A percentile compares a stretch with the other conserved stretches of the same genome.
phyloP scores from a whole-genome alignment of 164 flowering plant genomes.

The Aristolochia californica region DNA sequence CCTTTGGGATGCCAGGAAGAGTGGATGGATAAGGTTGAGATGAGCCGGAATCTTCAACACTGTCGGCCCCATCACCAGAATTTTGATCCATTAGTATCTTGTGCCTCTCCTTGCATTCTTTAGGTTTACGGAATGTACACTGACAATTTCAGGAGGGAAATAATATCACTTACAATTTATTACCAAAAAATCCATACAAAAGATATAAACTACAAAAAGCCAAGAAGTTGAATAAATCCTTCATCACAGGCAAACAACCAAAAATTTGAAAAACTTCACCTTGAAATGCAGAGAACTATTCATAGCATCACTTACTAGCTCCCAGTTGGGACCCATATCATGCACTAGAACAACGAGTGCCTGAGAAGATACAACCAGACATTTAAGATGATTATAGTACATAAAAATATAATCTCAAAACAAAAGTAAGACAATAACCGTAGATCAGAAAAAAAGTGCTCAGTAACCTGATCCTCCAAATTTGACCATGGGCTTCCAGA shows the following conservation, averaged over 20 bases:
- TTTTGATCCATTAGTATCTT: slow-evolving; percentile 67
- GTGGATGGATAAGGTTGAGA: slow-evolving; percentile 92
- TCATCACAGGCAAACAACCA: background rate
- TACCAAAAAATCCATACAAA: background rate
- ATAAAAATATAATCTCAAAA: background rate
- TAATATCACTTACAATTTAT: slow-evolving; percentile 1
- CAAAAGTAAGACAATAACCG: background rate
- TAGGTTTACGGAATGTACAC: slow-evolving; percentile 78
- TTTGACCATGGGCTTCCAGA: slow-evolving; percentile 72
- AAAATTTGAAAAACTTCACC: slow-evolving; percentile 24
- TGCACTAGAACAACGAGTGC: slow-evolving; percentile 98
- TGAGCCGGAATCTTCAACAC: slow-evolving; percentile 96
- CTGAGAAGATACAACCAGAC: slow-evolving; percentile 22
- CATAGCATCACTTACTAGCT: slow-evolving; percentile 88
- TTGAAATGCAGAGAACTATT: slow-evolving; percentile 77
- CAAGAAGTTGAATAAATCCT: background rate
- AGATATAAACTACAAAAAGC: background rate
- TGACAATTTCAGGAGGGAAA: slow-evolving; percentile 18
- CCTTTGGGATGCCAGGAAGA: slow-evolving; percentile 96
- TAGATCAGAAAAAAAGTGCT: background rate
- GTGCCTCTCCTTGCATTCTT: slow-evolving; percentile 93
- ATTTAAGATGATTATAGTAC: background rate
- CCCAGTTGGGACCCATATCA: slow-evolving; percentile 99
- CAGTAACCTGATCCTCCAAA: slow-evolving; percentile 76
- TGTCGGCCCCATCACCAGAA: slow-evolving; percentile 87